Evolutionary conservation across 257 asterid species (phyloP), one percentile per base, ranked within the genome.

Genomic region (Verbascum thapsus): DNA sequence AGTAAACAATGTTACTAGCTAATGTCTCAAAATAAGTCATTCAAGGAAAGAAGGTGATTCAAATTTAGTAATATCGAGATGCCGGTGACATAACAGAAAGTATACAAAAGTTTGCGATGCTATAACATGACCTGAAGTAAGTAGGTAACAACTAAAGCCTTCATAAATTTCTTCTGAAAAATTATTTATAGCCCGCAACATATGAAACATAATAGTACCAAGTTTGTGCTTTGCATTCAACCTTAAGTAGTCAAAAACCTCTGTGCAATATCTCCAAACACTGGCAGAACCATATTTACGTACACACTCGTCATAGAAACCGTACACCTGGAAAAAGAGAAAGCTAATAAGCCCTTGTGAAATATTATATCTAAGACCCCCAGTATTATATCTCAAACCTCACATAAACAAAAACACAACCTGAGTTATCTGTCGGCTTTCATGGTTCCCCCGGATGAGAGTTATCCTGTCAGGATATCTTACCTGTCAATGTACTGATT

Each of bases 221-320:
- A 47, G 10, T 64, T 17, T 53, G 51, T 40, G 6, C 30, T 53
- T 44, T 51, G 12, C 53, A 52, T 42, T 41, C 55, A 22, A 92
- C 99, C 99, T 89, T 53, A 92, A 64, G 69, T 92, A 92, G 73
- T 92, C 99, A 82, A 92, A 87, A 61, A 92, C 80, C 55, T 92
- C 97, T 1, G 99, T 92, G 89, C 99, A 92, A 75, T 89, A 92
- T 92, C 99, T 83, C 99, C 99, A 92, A 49, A 92, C 99, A 51
- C 89, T 92, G 58, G 79, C 82, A 20, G 99, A 89, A 63, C 97
- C 96, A 47, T 92, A 92, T 70, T 92, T 92, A 70, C 97, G 94
- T 15, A 89, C 72, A 81, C 99, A 92, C 84, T 92, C 99, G n/a
- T 92, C 99, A 67, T 89, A 92, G 82, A 92, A 92, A 58, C 99